Conservation (phyloP, 768 basidiomycete genomes). For the Suillus weaverae region DNA sequence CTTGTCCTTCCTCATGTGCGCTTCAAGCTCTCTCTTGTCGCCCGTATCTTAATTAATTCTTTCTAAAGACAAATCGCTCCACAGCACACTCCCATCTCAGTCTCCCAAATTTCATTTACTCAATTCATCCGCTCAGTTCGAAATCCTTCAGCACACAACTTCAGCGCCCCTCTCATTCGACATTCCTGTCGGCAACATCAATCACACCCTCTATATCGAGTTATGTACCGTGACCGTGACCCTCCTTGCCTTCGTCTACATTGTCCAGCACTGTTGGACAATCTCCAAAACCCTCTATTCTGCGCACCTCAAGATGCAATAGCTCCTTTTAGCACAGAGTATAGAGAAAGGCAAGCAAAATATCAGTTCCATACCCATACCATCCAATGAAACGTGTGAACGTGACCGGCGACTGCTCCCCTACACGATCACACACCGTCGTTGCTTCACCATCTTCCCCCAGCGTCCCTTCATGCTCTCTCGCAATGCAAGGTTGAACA, state of each 20-base stretch:
- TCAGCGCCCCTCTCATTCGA: constrained; percentile 11
- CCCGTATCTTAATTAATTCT: not conserved
- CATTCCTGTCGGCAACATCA: constrained; percentile 36
- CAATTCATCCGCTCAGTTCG: constrained; percentile 17
- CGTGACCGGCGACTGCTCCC: not conserved
- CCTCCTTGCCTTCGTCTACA: constrained; percentile 34
- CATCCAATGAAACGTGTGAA: constrained; percentile 8
- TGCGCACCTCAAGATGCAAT: constrained; percentile 25
- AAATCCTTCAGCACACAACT: constrained; percentile 4
- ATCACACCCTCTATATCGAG: constrained; percentile 35
- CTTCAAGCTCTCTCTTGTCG: not conserved
- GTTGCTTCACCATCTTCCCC: constrained; percentile 68
- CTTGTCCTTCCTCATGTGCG: constrained; percentile 30
- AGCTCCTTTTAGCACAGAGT: constrained; percentile 14
- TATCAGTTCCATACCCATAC: constrained; percentile 22
- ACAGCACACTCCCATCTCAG: constrained; percentile 12
- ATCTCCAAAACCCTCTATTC: constrained; percentile 23
- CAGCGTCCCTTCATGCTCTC: constrained; percentile 85
- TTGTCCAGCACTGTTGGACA: constrained; percentile 28
- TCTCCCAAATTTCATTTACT: constrained; percentile 28
- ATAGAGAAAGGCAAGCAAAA: constrained; percentile 22
- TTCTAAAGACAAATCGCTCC: constrained; percentile 10
- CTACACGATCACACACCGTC: constrained; percentile 66
- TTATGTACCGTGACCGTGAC: constrained; percentile 35
- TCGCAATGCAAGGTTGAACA: constrained; percentile 84